Evolutionary conservation across 257 asterid genomes (phyloP).

Genomic region (Nemophila menziesii): DNA sequence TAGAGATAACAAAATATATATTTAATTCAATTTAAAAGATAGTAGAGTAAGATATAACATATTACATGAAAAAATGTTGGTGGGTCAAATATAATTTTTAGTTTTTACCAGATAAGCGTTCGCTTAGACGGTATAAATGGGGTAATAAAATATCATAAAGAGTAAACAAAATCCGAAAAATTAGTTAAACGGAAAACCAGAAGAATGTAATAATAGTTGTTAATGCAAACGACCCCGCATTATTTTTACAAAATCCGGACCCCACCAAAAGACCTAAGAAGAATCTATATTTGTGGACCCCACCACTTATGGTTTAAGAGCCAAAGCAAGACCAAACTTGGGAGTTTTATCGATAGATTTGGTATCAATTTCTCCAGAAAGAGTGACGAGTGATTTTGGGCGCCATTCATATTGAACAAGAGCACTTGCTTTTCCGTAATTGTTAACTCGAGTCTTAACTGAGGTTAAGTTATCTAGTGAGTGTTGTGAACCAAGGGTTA

Average conservation of each 20-base stretch:
- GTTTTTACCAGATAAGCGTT: no score
- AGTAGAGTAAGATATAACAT: no score
- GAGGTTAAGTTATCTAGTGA: slow-evolving; percentile 10
- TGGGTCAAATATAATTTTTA: no score
- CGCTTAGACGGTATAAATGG: no score
- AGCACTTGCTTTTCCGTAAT: slow-evolving; percentile 12
- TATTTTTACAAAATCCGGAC: not conserved
- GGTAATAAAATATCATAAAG: no score
- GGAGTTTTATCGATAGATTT: slow-evolving; percentile 15
- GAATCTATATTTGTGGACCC: not conserved
- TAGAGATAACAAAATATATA: no score
- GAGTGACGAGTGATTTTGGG: slow-evolving; percentile 12
- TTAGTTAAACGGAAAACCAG: no score
- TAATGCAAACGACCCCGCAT: slow-evolving; percentile 2
- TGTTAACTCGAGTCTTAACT: slow-evolving; percentile 10
- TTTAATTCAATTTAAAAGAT: no score
- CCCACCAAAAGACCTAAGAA: not conserved
- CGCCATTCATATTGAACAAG: slow-evolving; percentile 14
- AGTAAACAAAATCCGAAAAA: no score
- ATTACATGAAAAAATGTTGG: no score
- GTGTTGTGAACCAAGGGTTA: slow-evolving; percentile 16
- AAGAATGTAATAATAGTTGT: not conserved
- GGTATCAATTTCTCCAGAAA: slow-evolving; percentile 13
- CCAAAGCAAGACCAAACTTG: slow-evolving; percentile 16
- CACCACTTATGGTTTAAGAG: slow-evolving; percentile 4